phyloP scores from a whole-genome alignment of 176 grass and related monocot genomes.

The Aegilops longissima region DNA sequence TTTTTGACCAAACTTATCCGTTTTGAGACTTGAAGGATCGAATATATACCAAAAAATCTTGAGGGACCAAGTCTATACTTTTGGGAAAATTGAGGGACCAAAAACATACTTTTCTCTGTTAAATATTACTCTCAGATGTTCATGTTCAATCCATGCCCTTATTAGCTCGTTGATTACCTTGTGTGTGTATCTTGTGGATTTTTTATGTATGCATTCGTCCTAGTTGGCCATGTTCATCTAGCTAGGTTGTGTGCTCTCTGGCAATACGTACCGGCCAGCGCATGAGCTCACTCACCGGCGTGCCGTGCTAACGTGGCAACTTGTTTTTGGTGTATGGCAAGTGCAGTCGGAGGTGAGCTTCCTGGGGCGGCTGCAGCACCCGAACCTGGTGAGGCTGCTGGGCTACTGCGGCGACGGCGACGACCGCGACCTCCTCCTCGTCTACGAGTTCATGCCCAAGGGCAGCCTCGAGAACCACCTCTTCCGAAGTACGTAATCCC shows the following conservation, averaged over 20 bases:
- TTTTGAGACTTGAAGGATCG: too few species aligned
- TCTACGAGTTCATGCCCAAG: conserved; percentile 91
- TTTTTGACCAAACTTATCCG: too few species aligned
- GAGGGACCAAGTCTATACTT: too few species aligned
- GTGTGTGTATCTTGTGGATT: background rate
- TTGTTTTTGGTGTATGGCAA: background rate
- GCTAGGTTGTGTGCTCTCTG: background rate
- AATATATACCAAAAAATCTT: too few species aligned
- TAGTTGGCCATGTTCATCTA: background rate
- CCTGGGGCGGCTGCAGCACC: conserved; percentile 76
- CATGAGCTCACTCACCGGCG: background rate
- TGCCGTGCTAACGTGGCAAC: background rate
- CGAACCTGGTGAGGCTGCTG: conserved; percentile 84
- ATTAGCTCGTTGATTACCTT: too few species aligned
- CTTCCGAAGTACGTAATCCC: conserved; percentile 59
- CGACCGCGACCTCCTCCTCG: conserved; percentile 79
- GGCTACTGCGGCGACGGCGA: conserved; percentile 90
- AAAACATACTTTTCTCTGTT: too few species aligned
- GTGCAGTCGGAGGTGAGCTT: conserved; percentile 87
- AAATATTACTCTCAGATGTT: too few species aligned
- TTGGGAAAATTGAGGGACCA: too few species aligned
- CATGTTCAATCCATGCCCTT: too few species aligned
- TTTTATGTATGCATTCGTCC: background rate
- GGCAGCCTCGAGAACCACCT: conserved; percentile 93
- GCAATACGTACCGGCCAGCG: background rate